Evolutionary conservation across 2,329 filamentous ascomycete genomes (phyloP), one percentile per base, ranked within the genome.

Genomic region (Pseudopyrenochaeta lycopersici): DNA sequence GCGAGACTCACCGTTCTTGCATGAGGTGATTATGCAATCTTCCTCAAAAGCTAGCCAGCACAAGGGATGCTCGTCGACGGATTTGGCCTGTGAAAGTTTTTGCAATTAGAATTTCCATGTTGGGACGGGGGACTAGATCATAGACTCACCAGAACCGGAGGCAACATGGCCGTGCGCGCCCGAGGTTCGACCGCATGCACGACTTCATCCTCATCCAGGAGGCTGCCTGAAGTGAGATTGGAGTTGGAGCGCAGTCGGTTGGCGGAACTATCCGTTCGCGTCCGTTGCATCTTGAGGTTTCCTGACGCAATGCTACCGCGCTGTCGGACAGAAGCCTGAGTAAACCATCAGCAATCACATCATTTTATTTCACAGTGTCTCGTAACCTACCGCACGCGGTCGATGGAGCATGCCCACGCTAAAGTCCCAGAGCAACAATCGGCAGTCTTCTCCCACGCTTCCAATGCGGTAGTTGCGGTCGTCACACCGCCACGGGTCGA

Each of bases 401-500:
- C 93, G 85, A 76, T 96, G 91, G 66, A 99, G 82, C 94, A 98
- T 98, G 65, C 92, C 92, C 36, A 97, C 92, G 62, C 89, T 97
- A 74, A 99, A 99, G 79, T 99, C 95, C 95, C 95, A 99, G 11
- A 99, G 81, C 54, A 97, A 86, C 15, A 99, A 80, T 52, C 92
- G 85, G 66, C 93, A 91, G 73, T 99, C 95, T 72, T 98, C 94
- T 12, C 94, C 95, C 1, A 99, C 94, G 67, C 92, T 97, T 27
- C 95, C 95, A 68, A 99, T 97, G 1, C 95, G 87, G 77, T 99
- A 99, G 67, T 92, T 98, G 65, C 90, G 87, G 72, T 96, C 92
- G 70, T 99, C 95, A 70, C 95, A 99, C 59, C 93, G 86, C 95
- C 95, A 99, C 0, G 92, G 92, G 73, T 99, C 95, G 73, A 98